Evolutionary conservation across 179 eudicot species (phyloP).

Genomic region (Beta lomatogona): DNA sequence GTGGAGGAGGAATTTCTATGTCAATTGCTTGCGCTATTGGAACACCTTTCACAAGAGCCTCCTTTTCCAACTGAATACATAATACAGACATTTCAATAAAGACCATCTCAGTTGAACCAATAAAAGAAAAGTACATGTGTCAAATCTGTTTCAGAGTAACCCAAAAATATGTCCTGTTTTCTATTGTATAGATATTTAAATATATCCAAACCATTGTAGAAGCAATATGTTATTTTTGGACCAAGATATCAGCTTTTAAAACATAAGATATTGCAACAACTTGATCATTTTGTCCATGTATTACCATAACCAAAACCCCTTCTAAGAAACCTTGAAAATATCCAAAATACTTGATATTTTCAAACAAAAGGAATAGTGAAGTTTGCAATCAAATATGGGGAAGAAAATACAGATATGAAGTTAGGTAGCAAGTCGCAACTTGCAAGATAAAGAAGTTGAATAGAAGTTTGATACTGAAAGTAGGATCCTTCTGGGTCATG

Average conservation of each 20-base stretch:
- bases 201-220: background rate
- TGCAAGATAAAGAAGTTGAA: background rate
- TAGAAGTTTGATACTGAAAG: background rate
- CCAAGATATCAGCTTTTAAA: too few species aligned
- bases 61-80: constrained; percentile 85
- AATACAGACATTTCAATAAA: constrained; percentile 7
- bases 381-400: background rate
- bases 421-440: background rate
- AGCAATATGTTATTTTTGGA: background rate
- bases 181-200: background rate
- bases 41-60: constrained; percentile 86
- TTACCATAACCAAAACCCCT: constrained; percentile 6
- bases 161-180: background rate
- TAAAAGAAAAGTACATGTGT: background rate
- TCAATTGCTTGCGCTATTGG: constrained; percentile 73
- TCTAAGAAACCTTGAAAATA: background rate
- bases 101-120: constrained; percentile 7
- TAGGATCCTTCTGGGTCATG: background rate
- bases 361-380: constrained; percentile 3
- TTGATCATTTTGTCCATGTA: background rate
- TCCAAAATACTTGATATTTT: background rate
- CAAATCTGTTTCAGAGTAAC: background rate
- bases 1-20: constrained; percentile 96
- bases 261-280: background rate
- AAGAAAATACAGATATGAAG: background rate